Percentiles rank a stretch among this genome's conserved stretches.
Evolutionary conservation across 345 rosid genomes (phyloP).

Genomic region (Rhodamnia rubescens): DNA sequence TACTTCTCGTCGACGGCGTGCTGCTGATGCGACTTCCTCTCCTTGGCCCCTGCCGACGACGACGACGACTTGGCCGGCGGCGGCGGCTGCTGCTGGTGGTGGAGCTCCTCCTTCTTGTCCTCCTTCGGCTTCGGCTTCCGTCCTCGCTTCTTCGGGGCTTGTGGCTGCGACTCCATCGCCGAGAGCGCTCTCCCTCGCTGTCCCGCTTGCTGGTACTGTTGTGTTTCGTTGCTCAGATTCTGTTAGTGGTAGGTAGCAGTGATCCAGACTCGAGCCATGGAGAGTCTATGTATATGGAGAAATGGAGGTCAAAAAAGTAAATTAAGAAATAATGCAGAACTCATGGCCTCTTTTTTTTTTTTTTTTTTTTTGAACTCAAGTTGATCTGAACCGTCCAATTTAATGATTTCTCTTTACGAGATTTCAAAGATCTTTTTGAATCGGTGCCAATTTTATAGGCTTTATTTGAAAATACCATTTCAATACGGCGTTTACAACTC

Average conservation of each 20-base stretch:
- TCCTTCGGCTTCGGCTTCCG: conserved; percentile 86
- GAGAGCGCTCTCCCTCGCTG: not conserved
- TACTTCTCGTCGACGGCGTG: conserved; percentile 77
- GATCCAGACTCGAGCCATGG: not conserved
- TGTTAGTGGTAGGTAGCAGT: not conserved
- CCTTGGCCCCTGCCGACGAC: conserved; percentile 19
- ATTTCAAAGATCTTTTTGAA: not conserved
- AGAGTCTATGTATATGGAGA: not conserved
- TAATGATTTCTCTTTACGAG: not conserved
- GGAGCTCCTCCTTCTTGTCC: conserved; percentile 35
- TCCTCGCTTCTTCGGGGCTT: conserved; percentile 70
- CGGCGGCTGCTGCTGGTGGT: not conserved
- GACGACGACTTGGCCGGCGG: not conserved
- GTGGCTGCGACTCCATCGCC: conserved; percentile 24
- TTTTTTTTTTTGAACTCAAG: not conserved
- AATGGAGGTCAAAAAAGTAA: not conserved
- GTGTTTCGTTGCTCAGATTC: not conserved
- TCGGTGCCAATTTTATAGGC: not conserved
- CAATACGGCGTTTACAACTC: not conserved
- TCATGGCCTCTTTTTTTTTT: not conserved
- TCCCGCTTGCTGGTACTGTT: not conserved
- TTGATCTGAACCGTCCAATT: not conserved
- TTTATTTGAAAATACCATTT: not conserved
- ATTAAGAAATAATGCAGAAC: not conserved
- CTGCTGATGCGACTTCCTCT: conserved; percentile 16